Percentiles rank a stretch among this genome's conserved stretches.
phyloP scores from a whole-genome alignment of 148 eudicot species.

The Linanthus parryae region DNA sequence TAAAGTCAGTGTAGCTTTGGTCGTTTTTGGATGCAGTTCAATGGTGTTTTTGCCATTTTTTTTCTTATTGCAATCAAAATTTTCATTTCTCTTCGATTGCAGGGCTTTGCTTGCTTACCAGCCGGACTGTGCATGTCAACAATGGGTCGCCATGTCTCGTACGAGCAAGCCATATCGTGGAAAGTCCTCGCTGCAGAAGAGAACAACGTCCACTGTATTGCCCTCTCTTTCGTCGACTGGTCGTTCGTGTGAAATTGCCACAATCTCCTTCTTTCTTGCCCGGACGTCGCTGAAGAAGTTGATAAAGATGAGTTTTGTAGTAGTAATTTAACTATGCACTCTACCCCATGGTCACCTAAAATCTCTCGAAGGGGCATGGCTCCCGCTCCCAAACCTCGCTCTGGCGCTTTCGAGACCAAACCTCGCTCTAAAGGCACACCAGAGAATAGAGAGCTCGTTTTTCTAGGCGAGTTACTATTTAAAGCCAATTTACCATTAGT shows the following conservation, averaged over 20 bases:
- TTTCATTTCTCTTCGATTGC: slow-evolving; percentile 23
- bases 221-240: slow-evolving; percentile 89
- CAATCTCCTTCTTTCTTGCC: neutral
- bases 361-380: too few relatives aligned
- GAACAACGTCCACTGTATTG: slow-evolving; percentile 72
- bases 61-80: too few relatives aligned
- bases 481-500: too few relatives aligned
- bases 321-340: too few relatives aligned
- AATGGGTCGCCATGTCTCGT: slow-evolving; percentile 68
- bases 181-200: slow-evolving; percentile 77
- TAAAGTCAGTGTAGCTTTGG: neutral
- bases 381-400: too few relatives aligned
- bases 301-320: slow-evolving; percentile 11
- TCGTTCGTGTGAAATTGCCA: slow-evolving; percentile 52
- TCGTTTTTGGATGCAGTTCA: neutral
- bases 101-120: slow-evolving; percentile 85
- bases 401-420: too few relatives aligned
- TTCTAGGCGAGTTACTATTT: too few relatives aligned
- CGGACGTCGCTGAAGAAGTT: slow-evolving; percentile 6
- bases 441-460: too few relatives aligned
- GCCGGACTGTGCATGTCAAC: slow-evolving; percentile 86
- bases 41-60: too few relatives aligned
- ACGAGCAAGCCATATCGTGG: slow-evolving; percentile 80
- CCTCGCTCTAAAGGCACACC: too few relatives aligned
- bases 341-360: too few relatives aligned